Conservation (phyloP, 371 early-diverging fungal species). For the Sporodiniella umbellata region DNA sequence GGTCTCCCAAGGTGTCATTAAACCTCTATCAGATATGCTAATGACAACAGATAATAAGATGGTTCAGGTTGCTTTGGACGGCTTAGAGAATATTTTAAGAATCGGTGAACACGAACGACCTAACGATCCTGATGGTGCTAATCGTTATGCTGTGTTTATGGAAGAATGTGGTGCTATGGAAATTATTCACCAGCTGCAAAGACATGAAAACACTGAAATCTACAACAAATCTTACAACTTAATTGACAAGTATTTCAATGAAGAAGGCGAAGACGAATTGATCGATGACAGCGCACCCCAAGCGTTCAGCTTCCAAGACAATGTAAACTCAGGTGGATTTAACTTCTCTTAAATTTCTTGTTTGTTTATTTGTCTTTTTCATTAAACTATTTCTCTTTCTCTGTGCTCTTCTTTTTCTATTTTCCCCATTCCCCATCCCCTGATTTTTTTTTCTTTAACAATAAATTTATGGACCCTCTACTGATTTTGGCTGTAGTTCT, state of each 20-base stretch:
- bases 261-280: slow-evolving; percentile 72
- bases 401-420: neutral
- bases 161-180: slow-evolving; percentile 94
- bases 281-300: slow-evolving; percentile 3
- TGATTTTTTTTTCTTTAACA: no score
- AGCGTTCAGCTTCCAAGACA: slow-evolving; percentile 18
- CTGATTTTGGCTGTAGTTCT: no score
- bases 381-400: neutral
- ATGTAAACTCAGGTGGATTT: slow-evolving; percentile 27
- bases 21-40: slow-evolving; percentile 85
- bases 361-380: neutral
- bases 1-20: slow-evolving; percentile 76
- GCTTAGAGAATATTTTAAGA: slow-evolving; percentile 81
- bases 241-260: slow-evolving; percentile 92
- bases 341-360: slow-evolving; percentile 13
- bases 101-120: slow-evolving; percentile 44
- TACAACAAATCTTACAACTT: slow-evolving; percentile 91
- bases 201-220: slow-evolving; percentile 90
- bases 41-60: slow-evolving; percentile 73
- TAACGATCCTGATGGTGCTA: slow-evolving; percentile 56
- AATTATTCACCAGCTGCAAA: slow-evolving; percentile 86
- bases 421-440: no score
- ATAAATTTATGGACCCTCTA: no score
- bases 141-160: slow-evolving; percentile 80
- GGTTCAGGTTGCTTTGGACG: slow-evolving; percentile 86